phyloP scores from a whole-genome alignment of 1,284 basidiomycete genomes.

The Tausonia pullulans region DNA sequence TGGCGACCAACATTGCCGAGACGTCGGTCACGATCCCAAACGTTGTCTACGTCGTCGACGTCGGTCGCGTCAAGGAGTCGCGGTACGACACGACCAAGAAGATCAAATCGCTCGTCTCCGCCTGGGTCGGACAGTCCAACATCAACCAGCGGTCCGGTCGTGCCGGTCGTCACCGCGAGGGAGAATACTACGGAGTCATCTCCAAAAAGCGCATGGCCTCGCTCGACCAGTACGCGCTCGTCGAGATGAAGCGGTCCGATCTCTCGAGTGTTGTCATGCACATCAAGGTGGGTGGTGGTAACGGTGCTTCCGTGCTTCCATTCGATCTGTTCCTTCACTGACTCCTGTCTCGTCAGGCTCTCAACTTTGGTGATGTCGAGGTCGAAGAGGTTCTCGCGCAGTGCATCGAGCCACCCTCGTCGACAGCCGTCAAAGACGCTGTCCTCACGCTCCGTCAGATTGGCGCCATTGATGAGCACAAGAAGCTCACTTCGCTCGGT shows the following conservation, averaged over 20 bases:
- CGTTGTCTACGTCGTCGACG: slow-evolving; percentile 89
- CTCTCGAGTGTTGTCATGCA: slow-evolving; percentile 90
- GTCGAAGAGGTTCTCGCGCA: slow-evolving; percentile 77
- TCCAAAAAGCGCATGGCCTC: slow-evolving; percentile 51
- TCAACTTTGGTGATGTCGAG: slow-evolving; percentile 76
- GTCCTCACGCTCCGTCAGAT: slow-evolving; percentile 73
- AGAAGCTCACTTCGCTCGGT: slow-evolving; percentile 77
- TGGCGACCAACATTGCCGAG: slow-evolving; percentile 94
- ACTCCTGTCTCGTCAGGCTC: slow-evolving; percentile 39
- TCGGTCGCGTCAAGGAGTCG: slow-evolving; percentile 80
- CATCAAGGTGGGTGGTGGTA: slow-evolving; percentile 48
- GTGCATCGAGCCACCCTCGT: slow-evolving; percentile 81
- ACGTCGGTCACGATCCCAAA: slow-evolving; percentile 94
- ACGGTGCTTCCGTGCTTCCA: no score
- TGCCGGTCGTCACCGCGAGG: slow-evolving; percentile 81
- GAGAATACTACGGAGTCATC: slow-evolving; percentile 83
- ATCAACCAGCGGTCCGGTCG: slow-evolving; percentile 87
- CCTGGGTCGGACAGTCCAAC: slow-evolving; percentile 89
- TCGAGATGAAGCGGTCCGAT: slow-evolving; percentile 94
- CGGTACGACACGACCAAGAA: slow-evolving; percentile 81
- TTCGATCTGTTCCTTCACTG: not conserved
- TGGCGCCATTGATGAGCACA: slow-evolving; percentile 65
- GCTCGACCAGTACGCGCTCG: slow-evolving; percentile 72
- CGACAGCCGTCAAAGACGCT: slow-evolving; percentile 66
- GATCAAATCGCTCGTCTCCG: slow-evolving; percentile 73